phyloP scores from a whole-genome alignment of 1,139 yeast species.

The Hyphopichia khmerensis region DNA sequence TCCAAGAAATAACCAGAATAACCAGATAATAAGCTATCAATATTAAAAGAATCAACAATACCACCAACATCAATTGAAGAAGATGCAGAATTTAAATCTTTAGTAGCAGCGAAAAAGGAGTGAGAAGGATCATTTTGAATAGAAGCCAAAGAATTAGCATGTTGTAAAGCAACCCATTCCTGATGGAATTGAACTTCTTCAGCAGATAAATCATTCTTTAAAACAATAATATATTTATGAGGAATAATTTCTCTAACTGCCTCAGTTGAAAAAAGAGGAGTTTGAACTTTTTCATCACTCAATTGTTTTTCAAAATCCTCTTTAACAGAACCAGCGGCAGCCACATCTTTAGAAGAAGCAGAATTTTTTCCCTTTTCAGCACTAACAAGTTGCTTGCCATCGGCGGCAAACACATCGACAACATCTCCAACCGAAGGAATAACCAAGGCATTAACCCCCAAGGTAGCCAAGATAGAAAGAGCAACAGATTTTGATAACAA shows the following conservation, averaged over 20 bases:
- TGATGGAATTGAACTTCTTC: constrained; percentile 61
- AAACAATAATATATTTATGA: constrained; percentile 72
- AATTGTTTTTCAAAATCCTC: background rate
- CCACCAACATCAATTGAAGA: constrained; percentile 43
- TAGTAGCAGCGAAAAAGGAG: constrained; percentile 36
- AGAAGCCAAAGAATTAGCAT: constrained; percentile 34
- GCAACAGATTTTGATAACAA: constrained; percentile 51
- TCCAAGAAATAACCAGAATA: constrained; percentile 77
- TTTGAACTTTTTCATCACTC: constrained; percentile 23
- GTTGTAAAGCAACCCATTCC: constrained; percentile 55
- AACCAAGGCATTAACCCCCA: constrained; percentile 64
- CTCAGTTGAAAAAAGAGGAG: constrained; percentile 42
- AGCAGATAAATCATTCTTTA: constrained; percentile 58
- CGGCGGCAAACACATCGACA: constrained; percentile 36
- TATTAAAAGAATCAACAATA: constrained; percentile 61
- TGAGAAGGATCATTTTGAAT: constrained; percentile 29
- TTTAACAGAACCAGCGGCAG: constrained; percentile 4
- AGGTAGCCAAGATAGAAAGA: constrained; percentile 53
- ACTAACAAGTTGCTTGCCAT: constrained; percentile 10
- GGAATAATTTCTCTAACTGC: constrained; percentile 56
- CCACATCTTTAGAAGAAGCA: constrained; percentile 5
- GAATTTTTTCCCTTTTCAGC: constrained; percentile 2
- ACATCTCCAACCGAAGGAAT: constrained; percentile 54
- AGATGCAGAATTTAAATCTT: constrained; percentile 15
- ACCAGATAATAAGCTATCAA: constrained; percentile 57